Evolutionary conservation across 2,329 filamentous ascomycete genomes (phyloP).

Genomic region (Hypoxylon sp.): DNA sequence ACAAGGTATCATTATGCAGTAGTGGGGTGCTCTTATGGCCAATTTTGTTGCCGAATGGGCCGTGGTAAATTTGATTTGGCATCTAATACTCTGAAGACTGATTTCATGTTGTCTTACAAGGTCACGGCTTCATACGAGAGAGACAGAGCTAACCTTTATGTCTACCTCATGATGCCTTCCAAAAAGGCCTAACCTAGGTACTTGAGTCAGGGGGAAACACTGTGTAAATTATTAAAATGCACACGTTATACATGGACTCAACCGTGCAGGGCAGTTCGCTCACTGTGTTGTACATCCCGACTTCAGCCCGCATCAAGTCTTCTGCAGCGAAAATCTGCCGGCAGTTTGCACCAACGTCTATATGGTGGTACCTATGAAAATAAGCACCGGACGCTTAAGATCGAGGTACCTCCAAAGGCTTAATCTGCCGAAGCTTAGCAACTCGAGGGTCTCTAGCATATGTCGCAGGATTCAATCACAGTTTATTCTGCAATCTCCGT

Average conservation of each 20-base stretch:
- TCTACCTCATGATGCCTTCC: background rate
- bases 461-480: constrained; percentile 7
- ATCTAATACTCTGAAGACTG: background rate
- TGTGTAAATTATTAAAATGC: background rate
- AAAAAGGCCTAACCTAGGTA: background rate
- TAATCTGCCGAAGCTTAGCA: background rate
- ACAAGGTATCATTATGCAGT: background rate
- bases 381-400: background rate
- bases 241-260: constrained; percentile 10
- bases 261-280: background rate
- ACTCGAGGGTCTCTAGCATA: background rate
- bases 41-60: background rate
- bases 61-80: too few relatives aligned
- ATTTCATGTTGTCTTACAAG: background rate
- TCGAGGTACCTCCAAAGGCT: background rate
- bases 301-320: background rate
- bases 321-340: constrained; percentile 9
- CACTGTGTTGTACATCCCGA: background rate
- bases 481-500: background rate
- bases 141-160: background rate
- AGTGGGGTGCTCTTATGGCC: background rate
- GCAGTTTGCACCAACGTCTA: background rate
- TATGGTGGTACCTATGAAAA: background rate
- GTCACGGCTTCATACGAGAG: background rate
- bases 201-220: constrained; percentile 2